phyloP scores from a whole-genome alignment of 1,284 basidiomycete species.

The Ustilago curta region DNA sequence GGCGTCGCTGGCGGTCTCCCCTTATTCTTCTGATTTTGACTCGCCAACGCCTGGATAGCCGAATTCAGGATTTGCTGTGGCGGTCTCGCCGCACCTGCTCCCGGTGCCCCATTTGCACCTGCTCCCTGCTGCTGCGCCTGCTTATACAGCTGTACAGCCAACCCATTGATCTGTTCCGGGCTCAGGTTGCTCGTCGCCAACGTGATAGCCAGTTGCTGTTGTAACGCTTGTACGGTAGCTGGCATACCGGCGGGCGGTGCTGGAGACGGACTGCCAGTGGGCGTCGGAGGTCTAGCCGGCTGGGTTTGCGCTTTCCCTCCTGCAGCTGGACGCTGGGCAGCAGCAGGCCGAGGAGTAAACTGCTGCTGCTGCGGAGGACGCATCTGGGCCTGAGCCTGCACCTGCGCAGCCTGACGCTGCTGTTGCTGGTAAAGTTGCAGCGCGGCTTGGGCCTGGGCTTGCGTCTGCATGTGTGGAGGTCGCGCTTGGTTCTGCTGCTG shows the following conservation, averaged over 20 bases:
- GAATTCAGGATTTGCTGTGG: conserved; percentile 46
- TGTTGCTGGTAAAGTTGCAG: conserved; percentile 46
- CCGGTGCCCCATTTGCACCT: no score
- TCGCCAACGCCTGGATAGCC: conserved; percentile 43
- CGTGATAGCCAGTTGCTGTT: conserved; percentile 60
- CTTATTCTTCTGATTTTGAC: conserved; percentile 39
- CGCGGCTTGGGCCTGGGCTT: conserved; percentile 30
- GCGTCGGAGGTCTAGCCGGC: conserved; percentile 5
- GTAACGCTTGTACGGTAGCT: conserved; percentile 58
- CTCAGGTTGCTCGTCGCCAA: conserved; percentile 55
- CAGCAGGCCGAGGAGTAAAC: conserved; percentile 13
- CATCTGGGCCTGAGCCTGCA: conserved; percentile 47
- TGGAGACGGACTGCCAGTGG: conserved; percentile 3
- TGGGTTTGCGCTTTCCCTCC: not conserved
- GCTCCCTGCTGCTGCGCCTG: conserved; percentile 51
- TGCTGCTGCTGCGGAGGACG: conserved; percentile 27
- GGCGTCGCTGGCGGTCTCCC: conserved; percentile 16
- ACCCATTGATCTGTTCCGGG: conserved; percentile 60
- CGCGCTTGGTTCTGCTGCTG: conserved; percentile 16
- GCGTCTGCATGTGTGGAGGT: conserved; percentile 32
- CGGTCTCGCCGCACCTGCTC: conserved; percentile 9
- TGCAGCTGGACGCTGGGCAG: conserved; percentile 5
- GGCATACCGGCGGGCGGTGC: conserved; percentile 33
- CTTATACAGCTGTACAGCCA: conserved; percentile 61
- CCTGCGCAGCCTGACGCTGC: conserved; percentile 41